Conservation (phyloP, 345 rosid genomes). For the Melastoma malabathricum region DNA sequence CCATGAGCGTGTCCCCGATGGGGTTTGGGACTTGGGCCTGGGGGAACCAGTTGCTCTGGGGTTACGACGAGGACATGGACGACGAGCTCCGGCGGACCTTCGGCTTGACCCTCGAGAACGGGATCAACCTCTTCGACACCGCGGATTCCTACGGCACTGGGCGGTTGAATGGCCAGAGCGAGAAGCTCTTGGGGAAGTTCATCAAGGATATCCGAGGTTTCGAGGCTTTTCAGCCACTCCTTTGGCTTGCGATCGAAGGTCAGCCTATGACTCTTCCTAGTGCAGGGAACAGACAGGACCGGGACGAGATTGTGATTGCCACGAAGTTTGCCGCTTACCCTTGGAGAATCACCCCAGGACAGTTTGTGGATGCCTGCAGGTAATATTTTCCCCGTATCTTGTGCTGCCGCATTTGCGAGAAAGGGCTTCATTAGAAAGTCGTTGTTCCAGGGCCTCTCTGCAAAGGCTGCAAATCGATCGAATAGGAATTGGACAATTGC, state of each 20-base stretch:
- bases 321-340: conserved; percentile 97
- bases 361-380: conserved; percentile 91
- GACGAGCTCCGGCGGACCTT: conserved; percentile 61
- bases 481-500: conserved; percentile 83
- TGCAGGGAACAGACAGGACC: conserved; percentile 25
- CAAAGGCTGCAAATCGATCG: conserved; percentile 62
- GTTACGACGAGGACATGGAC: conserved; percentile 76
- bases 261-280: conserved; percentile 3
- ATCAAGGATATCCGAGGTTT: conserved; percentile 45
- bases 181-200: conserved; percentile 78
- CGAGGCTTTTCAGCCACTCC: too few species aligned
- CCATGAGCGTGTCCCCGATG: conserved; percentile 76
- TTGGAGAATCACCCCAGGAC: conserved; percentile 84
- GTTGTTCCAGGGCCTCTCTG: conserved; percentile 46
- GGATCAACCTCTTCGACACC: conserved; percentile 72
- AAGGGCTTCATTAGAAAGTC: neutral
- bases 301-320: conserved; percentile 59
- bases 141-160: conserved; percentile 98
- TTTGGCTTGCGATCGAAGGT: neutral
- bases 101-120: conserved; percentile 60
- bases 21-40: conserved; percentile 99
- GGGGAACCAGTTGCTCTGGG: conserved; percentile 97
- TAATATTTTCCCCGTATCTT: conserved; percentile 7
- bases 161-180: conserved; percentile 73
- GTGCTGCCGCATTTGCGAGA: neutral